These are phyloP conservation scores for Serpula lacrymans DNA, from an alignment of 768 basidiomycete genomes.

Conservation along the genomic window DNA sequence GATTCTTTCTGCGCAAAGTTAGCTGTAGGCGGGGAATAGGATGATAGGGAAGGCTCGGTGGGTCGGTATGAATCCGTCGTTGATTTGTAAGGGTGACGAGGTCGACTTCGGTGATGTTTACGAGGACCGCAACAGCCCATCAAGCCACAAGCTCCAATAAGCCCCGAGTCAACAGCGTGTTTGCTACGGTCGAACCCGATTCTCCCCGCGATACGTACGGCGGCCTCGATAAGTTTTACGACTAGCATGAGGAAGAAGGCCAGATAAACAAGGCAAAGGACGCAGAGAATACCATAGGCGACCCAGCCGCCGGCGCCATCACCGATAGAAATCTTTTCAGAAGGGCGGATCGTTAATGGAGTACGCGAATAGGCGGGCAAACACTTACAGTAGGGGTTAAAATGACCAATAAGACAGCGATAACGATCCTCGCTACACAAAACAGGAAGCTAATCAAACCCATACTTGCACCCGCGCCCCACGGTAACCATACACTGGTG, in stretches of 20 bases:
- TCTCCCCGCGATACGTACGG: constrained; percentile 71
- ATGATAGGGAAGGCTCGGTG: constrained; percentile 34
- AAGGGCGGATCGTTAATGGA: constrained; percentile 10
- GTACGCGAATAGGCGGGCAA: neutral
- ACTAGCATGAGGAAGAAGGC: constrained; percentile 79
- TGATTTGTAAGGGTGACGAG: no score
- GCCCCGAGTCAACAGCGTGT: constrained; percentile 77
- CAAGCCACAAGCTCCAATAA: constrained; percentile 80
- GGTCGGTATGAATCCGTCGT: no score
- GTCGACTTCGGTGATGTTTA: constrained; percentile 26
- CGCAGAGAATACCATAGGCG: constrained; percentile 86
- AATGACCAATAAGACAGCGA: constrained; percentile 88
- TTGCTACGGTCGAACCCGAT: constrained; percentile 83
- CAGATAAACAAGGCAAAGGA: constrained; percentile 77
- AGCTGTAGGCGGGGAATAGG: constrained; percentile 43
- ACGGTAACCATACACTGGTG: constrained; percentile 93
- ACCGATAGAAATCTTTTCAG: constrained; percentile 75
- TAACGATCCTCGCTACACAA: constrained; percentile 85
- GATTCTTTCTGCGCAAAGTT: constrained; percentile 28
- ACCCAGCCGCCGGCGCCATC: constrained; percentile 86
- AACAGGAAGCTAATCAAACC: constrained; percentile 92
- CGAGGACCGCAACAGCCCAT: constrained; percentile 62
- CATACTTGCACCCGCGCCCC: constrained; percentile 97
- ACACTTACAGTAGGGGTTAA: constrained; percentile 78
- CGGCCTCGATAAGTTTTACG: constrained; percentile 80